Evolutionary conservation across 2,329 filamentous ascomycete species (phyloP), one percentile per base, ranked within the genome.

Genomic region (Pezicula radicicola): DNA sequence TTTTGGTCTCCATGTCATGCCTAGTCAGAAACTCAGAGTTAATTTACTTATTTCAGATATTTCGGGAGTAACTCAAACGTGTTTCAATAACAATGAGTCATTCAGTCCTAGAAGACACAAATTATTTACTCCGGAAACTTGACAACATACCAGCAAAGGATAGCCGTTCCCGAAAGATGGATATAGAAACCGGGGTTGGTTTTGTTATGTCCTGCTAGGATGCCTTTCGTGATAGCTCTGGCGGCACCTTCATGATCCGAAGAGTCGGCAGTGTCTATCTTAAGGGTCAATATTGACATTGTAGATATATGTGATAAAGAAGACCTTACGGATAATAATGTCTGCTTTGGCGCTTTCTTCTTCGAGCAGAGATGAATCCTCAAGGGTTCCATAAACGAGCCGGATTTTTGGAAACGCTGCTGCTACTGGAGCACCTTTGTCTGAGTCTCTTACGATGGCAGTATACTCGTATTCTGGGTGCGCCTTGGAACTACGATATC

Each of bases 121-220:
- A n/a, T n/a, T n/a, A 21, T 21, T 21, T 21, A 21, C 21, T 21
- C 21, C 21, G 3, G 5, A 5, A 21, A 21, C 21, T 21, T 5
- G 21, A 5, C 3, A 21, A 21, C 79, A 27, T 72, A 69, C 65
- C 72, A 77, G 21, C 69, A 70, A 6, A 84, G 67, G n/a, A 82
- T 76, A 1, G 79, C 80, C 0, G 80, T 80, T 0, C 81, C 80
- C 3, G 75, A 76, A 0, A 75, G 76, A 56, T 84, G 80, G 28
- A 84, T 70, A 61, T 75, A 72, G 56, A 73, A 78, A 2, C 70
- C 74, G 0, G 74, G 73, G 5, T 71, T 69, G 21, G 71, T 63
- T 3, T 64, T 62, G 0, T 70, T 69, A 27, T 85, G 78, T 0
- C 78, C 79, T 1, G 65, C 60, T 8, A 56, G 61, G 3, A 80